These are phyloP conservation scores for Pseudomonodictys pantanalensis DNA, from an alignment of 495 filamentous ascomycete genomes.

Conservation along the genomic window DNA sequence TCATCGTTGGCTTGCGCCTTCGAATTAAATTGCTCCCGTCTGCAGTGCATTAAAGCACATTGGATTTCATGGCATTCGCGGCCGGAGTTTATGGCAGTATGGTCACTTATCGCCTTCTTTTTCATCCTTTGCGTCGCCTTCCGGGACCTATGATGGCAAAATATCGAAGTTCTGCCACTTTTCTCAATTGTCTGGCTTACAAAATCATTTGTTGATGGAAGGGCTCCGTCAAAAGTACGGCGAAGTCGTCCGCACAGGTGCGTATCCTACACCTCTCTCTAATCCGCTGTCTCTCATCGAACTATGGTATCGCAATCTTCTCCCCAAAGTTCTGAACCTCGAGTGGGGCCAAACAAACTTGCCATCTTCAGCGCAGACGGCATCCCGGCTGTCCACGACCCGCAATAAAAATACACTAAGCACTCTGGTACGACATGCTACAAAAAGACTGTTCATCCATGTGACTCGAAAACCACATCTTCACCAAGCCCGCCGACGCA, in stretches of 20 bases:
- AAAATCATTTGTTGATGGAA: conserved; percentile 12
- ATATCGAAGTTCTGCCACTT: conserved; percentile 20
- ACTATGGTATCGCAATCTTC: background rate
- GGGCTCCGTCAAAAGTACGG: conserved; percentile 15
- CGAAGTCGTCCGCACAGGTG: conserved; percentile 24
- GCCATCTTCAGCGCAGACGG: background rate
- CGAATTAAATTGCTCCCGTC: background rate
- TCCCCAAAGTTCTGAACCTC: background rate
- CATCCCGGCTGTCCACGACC: conserved; percentile 15
- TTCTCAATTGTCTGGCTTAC: background rate
- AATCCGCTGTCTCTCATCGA: background rate
- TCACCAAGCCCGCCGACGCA: conserved; percentile 42
- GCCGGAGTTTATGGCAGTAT: conserved; percentile 16
- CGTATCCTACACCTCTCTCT: background rate
- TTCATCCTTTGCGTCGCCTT: conserved; percentile 14
- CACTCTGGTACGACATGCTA: conserved; percentile 37
- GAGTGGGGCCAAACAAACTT: conserved; percentile 8
- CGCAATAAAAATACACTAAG: conserved; percentile 38
- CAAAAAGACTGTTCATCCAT: conserved; percentile 34
- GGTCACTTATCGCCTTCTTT: conserved; percentile 12
- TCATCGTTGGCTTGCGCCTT: background rate
- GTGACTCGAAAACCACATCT: conserved; percentile 35
- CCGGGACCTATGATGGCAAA: conserved; percentile 15
- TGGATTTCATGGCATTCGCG: background rate
- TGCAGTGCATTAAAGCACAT: background rate